Evolutionary conservation across 2,329 filamentous ascomycete genomes (phyloP).

Genomic region (Xylaria multiplex): DNA sequence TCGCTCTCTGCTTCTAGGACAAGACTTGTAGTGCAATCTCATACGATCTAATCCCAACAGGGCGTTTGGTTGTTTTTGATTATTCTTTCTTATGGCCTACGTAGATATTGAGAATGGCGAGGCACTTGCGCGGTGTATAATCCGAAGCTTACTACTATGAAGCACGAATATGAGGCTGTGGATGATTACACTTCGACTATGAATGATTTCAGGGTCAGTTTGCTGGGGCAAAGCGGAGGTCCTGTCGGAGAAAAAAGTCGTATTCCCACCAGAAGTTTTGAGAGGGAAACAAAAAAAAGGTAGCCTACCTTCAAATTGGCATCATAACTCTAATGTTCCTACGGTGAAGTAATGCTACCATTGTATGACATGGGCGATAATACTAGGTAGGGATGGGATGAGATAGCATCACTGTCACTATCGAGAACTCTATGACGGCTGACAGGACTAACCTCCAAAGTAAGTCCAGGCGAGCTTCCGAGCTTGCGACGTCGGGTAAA

Average conservation of each 20-base stretch:
- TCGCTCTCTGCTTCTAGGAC: no score
- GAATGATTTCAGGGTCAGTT: background rate
- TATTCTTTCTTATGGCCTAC: background rate
- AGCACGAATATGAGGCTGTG: background rate
- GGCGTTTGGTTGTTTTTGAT: background rate
- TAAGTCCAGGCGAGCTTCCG: conserved; percentile 5
- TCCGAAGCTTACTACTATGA: background rate
- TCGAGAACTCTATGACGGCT: conserved; percentile 7
- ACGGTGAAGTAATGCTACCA: background rate
- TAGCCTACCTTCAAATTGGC: no score
- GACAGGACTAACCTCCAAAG: background rate
- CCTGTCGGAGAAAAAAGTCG: conserved; percentile 6
- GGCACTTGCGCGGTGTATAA: background rate
- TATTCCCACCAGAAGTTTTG: conserved; percentile 3
- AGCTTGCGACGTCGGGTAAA: background rate
- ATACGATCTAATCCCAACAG: no score
- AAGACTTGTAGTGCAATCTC: no score
- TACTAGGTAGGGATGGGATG: background rate
- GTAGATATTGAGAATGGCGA: background rate
- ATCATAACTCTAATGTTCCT: background rate
- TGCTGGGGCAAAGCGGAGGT: background rate
- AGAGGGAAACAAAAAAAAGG: no score
- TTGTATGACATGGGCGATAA: background rate
- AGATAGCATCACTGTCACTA: background rate
- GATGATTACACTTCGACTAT: background rate